These are phyloP conservation scores for Hygrophorus pudorinus DNA, from an alignment of 768 basidiomycete species.

Conservation along the genomic window DNA sequence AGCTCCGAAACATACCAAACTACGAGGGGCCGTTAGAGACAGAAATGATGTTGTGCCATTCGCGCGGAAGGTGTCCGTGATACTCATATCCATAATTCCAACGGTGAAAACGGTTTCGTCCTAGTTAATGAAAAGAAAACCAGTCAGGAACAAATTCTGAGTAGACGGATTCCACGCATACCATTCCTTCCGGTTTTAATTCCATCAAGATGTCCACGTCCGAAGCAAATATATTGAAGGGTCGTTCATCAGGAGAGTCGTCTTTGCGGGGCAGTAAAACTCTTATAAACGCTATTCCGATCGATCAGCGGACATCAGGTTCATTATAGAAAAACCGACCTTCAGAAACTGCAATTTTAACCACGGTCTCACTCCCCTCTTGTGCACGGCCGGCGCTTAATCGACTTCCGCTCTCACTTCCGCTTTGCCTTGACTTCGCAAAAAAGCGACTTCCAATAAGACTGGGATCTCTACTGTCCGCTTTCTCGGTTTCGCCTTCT, in stretches of 20 bases:
- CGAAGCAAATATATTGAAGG: constrained; percentile 50
- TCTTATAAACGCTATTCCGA: constrained; percentile 25
- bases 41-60: constrained; percentile 34
- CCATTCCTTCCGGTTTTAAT: constrained; percentile 63
- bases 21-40: constrained; percentile 43
- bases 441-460: constrained; percentile 79
- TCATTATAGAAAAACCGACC: constrained; percentile 16
- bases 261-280: constrained; percentile 40
- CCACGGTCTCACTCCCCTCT: constrained; percentile 29
- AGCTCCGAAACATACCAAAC: constrained; percentile 38
- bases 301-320: background rate
- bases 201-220: constrained; percentile 59
- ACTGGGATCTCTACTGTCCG: constrained; percentile 45
- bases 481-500: constrained; percentile 16
- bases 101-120: constrained; percentile 63
- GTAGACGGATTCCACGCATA: constrained; percentile 18
- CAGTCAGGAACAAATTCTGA: constrained; percentile 4
- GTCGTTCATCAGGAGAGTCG: constrained; percentile 19
- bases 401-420: constrained; percentile 31
- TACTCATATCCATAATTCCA: constrained; percentile 48
- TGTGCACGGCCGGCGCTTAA: constrained; percentile 15
- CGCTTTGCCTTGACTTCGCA: constrained; percentile 35
- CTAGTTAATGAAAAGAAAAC: constrained; percentile 23
- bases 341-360: constrained; percentile 42
- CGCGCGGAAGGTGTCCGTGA: constrained; percentile 36